Evolutionary conservation across 306 rosid species (phyloP).

Genomic region (Abrus pulchellus): DNA sequence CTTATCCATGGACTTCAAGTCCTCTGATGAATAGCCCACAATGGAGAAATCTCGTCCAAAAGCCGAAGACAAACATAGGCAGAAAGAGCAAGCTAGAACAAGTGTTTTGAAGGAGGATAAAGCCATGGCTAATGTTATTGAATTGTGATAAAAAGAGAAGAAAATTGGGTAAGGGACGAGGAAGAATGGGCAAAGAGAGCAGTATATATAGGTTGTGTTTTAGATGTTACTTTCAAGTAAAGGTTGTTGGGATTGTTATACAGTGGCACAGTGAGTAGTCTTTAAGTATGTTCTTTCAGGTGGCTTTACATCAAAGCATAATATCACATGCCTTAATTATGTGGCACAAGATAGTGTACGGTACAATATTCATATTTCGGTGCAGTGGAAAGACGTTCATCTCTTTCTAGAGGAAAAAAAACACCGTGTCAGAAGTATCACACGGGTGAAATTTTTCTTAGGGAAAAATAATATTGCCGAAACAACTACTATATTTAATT

Average conservation of each 20-base stretch:
- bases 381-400: not conserved
- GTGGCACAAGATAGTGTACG: not conserved
- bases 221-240: slow-evolving; percentile 63
- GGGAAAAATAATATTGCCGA: not conserved
- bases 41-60: slow-evolving; percentile 64
- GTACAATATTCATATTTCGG: not conserved
- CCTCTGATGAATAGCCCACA: slow-evolving; percentile 71
- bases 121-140: slow-evolving; percentile 53
- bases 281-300: slow-evolving; percentile 55
- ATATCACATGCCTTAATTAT: slow-evolving; percentile 45
- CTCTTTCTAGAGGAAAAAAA: not conserved
- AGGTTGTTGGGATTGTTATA: slow-evolving; percentile 34
- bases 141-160: slow-evolving; percentile 26
- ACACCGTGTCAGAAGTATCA: not conserved
- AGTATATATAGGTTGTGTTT: slow-evolving; percentile 54
- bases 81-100: slow-evolving; percentile 48
- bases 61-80: slow-evolving; percentile 37
- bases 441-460: too few relatives aligned
- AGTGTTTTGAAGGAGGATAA: slow-evolving; percentile 48
- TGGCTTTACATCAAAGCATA: slow-evolving; percentile 58
- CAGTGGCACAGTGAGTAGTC: slow-evolving; percentile 51
- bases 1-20: slow-evolving; percentile 67
- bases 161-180: slow-evolving; percentile 40
- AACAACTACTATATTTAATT: not conserved
- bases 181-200: slow-evolving; percentile 34